phyloP scores from a whole-genome alignment of 306 rosid genomes.

The Cyclanthera cordifolia region DNA sequence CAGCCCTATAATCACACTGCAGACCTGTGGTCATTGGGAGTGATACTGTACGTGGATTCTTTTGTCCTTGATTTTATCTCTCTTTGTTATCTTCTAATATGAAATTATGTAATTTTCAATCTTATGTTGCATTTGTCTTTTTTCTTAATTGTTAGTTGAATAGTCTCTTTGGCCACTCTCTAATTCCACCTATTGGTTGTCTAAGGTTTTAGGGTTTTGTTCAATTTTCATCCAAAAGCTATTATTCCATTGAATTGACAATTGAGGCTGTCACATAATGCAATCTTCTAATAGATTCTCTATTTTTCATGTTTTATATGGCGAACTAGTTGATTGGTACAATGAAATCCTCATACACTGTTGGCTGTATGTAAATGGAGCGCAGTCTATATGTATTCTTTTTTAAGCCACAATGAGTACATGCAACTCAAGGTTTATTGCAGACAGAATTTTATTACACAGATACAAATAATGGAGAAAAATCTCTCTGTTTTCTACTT shows the following conservation, averaged over 20 bases:
- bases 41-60: slow-evolving; percentile 58
- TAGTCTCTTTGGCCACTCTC: background rate
- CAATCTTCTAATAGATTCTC: slow-evolving; percentile 1
- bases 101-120: background rate
- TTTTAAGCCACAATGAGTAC: background rate
- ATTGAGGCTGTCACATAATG: background rate
- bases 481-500: background rate
- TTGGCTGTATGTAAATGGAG: background rate
- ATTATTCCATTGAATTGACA: background rate
- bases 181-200: background rate
- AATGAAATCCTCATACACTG: background rate
- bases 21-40: slow-evolving; percentile 98
- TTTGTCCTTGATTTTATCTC: slow-evolving; percentile 15
- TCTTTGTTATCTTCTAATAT: background rate
- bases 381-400: background rate
- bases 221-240: background rate
- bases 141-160: background rate
- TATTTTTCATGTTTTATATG: background rate
- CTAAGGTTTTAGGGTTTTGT: background rate
- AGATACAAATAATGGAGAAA: background rate
- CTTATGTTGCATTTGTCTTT: background rate
- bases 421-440: background rate
- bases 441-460: background rate
- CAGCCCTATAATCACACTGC: slow-evolving; percentile 96
- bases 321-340: background rate